phyloP scores from a whole-genome alignment of 2,329 filamentous ascomycete genomes.

The Didymella lethalis region DNA sequence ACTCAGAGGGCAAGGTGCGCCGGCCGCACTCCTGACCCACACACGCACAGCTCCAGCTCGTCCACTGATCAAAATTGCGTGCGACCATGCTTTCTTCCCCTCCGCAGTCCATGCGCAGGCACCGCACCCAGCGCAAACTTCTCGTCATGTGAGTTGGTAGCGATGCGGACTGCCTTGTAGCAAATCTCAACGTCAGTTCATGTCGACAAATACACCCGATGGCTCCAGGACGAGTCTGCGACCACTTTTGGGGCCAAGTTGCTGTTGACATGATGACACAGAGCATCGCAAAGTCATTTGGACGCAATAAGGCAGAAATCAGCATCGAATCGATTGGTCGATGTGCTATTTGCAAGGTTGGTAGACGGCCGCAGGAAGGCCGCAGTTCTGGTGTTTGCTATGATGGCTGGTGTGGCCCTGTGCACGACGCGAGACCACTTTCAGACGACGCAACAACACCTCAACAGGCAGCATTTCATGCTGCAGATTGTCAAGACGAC shows the following conservation, averaged over 20 bases:
- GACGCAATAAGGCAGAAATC: slow-evolving; percentile 31
- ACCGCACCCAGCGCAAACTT: slow-evolving; percentile 50
- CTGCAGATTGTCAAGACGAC: slow-evolving; percentile 9
- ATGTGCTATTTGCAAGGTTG: slow-evolving; percentile 43
- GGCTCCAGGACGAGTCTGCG: slow-evolving; percentile 17
- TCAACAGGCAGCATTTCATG: slow-evolving; percentile 27
- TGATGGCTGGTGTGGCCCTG: slow-evolving; percentile 44
- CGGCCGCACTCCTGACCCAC: slow-evolving; percentile 46
- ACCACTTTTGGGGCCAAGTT: slow-evolving; percentile 30
- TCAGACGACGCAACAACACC: slow-evolving; percentile 41
- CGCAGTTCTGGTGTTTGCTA: slow-evolving; percentile 46
- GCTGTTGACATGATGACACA: slow-evolving; percentile 30
- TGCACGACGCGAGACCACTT: slow-evolving; percentile 41
- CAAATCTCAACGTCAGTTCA: slow-evolving; percentile 52
- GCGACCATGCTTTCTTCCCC: slow-evolving; percentile 43
- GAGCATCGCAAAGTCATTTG: slow-evolving; percentile 29
- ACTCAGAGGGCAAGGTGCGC: slow-evolving; percentile 35
- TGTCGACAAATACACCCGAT: slow-evolving; percentile 23
- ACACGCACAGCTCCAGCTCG: slow-evolving; percentile 46
- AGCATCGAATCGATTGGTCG: slow-evolving; percentile 41
- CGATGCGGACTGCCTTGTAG: slow-evolving; percentile 49
- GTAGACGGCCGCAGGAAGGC: slow-evolving; percentile 41
- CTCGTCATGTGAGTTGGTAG: slow-evolving; percentile 51
- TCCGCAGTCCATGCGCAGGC: slow-evolving; percentile 45
- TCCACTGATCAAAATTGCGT: slow-evolving; percentile 53